Percentiles rank a stretch among this genome's conserved stretches.
Conservation (phyloP, 2,329 filamentous ascomycete species). For the Ophiostoma australiae region DNA sequence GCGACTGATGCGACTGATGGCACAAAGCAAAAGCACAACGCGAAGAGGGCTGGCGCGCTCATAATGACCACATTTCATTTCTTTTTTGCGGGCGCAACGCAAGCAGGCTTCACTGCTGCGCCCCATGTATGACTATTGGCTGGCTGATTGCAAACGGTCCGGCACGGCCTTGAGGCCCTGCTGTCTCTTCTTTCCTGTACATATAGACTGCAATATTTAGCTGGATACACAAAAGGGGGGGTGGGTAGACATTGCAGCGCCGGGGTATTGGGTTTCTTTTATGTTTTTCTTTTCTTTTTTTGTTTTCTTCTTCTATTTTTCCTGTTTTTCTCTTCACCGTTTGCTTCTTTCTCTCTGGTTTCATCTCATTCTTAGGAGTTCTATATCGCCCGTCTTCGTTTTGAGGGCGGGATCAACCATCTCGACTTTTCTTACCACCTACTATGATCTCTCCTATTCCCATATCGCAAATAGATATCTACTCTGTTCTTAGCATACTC, state of each 20-base stretch:
- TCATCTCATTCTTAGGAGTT: background rate
- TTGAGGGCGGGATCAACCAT: constrained; percentile 17
- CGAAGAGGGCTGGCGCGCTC: background rate
- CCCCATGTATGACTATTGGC: constrained; percentile 17
- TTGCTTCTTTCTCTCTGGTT: background rate
- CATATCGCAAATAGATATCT: background rate
- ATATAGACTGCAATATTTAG: constrained; percentile 21
- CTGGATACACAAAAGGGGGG: constrained; percentile 17
- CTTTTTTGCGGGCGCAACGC: background rate
- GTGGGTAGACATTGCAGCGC: constrained; percentile 12
- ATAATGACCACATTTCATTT: constrained; percentile 15
- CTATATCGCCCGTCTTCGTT: constrained; percentile 12
- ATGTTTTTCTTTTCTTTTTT: background rate
- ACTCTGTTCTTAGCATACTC: background rate
- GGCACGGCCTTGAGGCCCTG: background rate
- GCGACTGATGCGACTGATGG: background rate
- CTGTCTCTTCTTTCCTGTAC: constrained; percentile 18
- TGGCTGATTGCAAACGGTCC: background rate
- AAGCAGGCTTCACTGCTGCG: background rate
- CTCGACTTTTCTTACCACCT: constrained; percentile 18
- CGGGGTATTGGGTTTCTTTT: constrained; percentile 4
- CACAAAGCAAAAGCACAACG: background rate
- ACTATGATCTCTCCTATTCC: background rate
- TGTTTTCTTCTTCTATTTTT: background rate
- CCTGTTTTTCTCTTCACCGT: background rate